These are phyloP conservation scores for Nannochloropsis salina DNA, from an alignment of 108 stramenopile genomes.

Conservation along the genomic window DNA sequence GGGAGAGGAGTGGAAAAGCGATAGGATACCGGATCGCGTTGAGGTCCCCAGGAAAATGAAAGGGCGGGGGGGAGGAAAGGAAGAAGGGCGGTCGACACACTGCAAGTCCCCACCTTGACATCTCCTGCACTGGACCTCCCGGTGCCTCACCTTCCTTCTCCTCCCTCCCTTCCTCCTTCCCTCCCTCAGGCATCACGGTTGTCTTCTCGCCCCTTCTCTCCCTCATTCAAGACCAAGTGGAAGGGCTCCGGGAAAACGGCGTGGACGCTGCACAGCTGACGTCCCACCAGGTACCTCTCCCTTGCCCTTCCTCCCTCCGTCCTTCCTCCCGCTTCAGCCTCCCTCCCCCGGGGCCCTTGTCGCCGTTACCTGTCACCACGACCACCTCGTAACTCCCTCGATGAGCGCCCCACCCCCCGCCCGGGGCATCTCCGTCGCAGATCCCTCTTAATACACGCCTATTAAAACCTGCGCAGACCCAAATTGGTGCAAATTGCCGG, in stretches of 20 bases:
- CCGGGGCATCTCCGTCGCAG: too few relatives aligned
- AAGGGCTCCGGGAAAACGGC: conserved; percentile 69
- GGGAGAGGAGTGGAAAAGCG: too few relatives aligned
- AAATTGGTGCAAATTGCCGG: conserved; percentile 69
- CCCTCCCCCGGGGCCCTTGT: neutral
- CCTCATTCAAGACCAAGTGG: conserved; percentile 95
- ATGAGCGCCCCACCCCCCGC: too few relatives aligned
- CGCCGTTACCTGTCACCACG: neutral
- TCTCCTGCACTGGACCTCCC: neutral
- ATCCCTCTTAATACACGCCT: too few relatives aligned
- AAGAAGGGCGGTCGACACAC: neutral
- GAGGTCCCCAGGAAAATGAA: too few relatives aligned
- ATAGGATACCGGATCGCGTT: too few relatives aligned
- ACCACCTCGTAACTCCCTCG: neutral
- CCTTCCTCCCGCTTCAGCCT: neutral
- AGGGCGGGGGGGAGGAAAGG: neutral
- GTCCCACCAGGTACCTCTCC: conserved; percentile 55
- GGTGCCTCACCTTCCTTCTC: conserved; percentile 26
- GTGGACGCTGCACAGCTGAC: conserved; percentile 73
- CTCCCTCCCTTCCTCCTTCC: conserved; percentile 86
- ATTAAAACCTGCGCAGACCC: too few relatives aligned
- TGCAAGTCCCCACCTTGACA: neutral
- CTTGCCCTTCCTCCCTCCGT: neutral
- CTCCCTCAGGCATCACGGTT: conserved; percentile 71
- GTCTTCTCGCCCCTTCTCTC: conserved; percentile 91